Evolutionary conservation across 805 yeast genomes (phyloP).

Genomic region (Jamesozyma jinghongensis): DNA sequence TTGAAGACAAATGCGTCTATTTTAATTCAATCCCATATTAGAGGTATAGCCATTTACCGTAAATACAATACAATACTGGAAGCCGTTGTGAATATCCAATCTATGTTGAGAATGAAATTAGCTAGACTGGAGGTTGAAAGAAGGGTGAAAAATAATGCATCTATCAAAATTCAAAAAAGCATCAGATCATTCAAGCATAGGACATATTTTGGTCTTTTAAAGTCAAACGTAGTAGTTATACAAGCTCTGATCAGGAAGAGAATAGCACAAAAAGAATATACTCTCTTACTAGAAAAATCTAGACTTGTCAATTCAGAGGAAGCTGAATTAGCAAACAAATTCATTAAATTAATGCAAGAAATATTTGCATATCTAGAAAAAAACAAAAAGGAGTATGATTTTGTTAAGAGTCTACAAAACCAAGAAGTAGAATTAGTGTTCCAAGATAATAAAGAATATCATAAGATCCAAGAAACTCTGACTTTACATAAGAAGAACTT

Average conservation of each 20-base stretch:
- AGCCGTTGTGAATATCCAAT: constrained; percentile 34
- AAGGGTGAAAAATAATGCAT: constrained; percentile 47
- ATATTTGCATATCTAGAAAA: constrained; percentile 68
- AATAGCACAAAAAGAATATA: constrained; percentile 53
- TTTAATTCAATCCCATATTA: constrained; percentile 55
- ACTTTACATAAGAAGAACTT: neutral
- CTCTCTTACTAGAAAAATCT: neutral
- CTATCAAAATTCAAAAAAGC: constrained; percentile 54
- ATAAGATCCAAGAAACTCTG: constrained; percentile 29
- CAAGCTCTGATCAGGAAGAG: constrained; percentile 68
- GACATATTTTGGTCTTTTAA: constrained; percentile 34
- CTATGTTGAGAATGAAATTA: constrained; percentile 37
- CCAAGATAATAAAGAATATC: constrained; percentile 26
- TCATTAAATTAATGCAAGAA: constrained; percentile 42
- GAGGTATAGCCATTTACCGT: constrained; percentile 44
- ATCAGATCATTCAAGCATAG: constrained; percentile 55
- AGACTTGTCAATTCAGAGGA: constrained; percentile 19
- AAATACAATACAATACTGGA: constrained; percentile 14
- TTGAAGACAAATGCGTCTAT: constrained; percentile 58
- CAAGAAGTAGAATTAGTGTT: neutral
- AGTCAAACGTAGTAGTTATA: constrained; percentile 50
- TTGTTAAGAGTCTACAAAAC: constrained; percentile 16
- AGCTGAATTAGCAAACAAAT: constrained; percentile 2
- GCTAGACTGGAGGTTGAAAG: constrained; percentile 41
- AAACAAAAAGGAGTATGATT: constrained; percentile 53